Evolutionary conservation across 768 basidiomycete species (phyloP).

Genomic region (Psilocybe cubensis): DNA sequence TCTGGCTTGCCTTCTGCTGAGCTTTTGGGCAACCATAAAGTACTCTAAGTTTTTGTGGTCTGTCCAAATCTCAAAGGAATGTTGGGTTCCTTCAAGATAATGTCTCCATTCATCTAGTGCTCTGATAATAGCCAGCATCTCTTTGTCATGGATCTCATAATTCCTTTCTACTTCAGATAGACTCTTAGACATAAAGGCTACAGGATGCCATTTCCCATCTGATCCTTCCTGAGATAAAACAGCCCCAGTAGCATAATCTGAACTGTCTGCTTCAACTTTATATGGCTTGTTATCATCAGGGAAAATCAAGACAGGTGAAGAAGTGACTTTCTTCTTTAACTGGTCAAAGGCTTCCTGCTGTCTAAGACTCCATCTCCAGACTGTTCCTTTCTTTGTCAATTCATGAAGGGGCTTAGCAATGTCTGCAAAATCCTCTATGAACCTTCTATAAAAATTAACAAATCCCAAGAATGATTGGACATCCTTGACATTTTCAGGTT

Average conservation of each 20-base stretch:
- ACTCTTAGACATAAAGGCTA: constrained; percentile 15
- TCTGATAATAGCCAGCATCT: constrained; percentile 49
- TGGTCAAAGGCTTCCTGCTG: constrained; percentile 26
- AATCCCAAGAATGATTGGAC: constrained; percentile 46
- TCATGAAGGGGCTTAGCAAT: constrained; percentile 25
- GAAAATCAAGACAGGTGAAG: constrained; percentile 25
- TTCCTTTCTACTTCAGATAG: constrained; percentile 35
- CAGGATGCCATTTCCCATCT: constrained; percentile 32
- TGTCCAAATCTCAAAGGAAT: constrained; percentile 30
- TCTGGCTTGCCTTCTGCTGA: constrained; percentile 44
- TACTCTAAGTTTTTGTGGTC: constrained; percentile 46
- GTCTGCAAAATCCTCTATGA: constrained; percentile 33
- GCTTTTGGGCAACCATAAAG: constrained; percentile 36
- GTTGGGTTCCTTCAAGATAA: constrained; percentile 21
- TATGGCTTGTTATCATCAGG: constrained; percentile 4
- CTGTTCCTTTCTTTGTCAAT: constrained; percentile 15
- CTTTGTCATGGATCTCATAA: constrained; percentile 50
- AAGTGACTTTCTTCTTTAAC: constrained; percentile 26
- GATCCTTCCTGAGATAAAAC: constrained; percentile 34
- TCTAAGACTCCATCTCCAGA: constrained; percentile 23
- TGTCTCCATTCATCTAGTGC: constrained; percentile 33
- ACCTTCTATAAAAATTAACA: constrained; percentile 37
- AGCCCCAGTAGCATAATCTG: constrained; percentile 43
- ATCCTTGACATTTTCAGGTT: constrained; percentile 27
- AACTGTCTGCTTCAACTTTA: constrained; percentile 32